Base-by-base conservation (phyloP, 1,139 yeast genomes). In the Scheffersomyces quercinus region DNA sequence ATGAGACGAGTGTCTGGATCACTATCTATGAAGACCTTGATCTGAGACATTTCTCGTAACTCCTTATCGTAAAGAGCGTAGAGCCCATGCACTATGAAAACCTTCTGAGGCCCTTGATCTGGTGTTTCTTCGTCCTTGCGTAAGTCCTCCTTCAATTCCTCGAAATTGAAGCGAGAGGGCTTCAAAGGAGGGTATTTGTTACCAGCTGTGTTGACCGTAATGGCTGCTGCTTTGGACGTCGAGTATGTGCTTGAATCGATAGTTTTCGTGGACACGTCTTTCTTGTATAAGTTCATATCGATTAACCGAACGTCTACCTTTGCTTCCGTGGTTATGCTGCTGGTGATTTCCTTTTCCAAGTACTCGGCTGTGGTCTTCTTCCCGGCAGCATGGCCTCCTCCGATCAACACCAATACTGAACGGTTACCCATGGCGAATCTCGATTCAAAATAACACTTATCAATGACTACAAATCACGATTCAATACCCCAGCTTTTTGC, bases 1-100 rank as follows among this genome's bases (percentile, higher is more conserved):
- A 88, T 84, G 37, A 91, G 67, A 46, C 97, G 69, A 4, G 88
- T 81, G 60, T 91, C 98, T 1, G 95, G 82, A 60, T 91, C 97
- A 51, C 91, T 79, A 53, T 88, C 95, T n/a, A 90, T 75, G 56
- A 85, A 91, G 2, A 90, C 82, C 55, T 82, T 85, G 54, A 90
- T 71, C 3, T 81, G 73, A 0, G 93, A 82, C 59, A 77, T 53
- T 4, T 71, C 70, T 35, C 88, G 67, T n/a, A 91, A 62, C 29
- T 70, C 72, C 39, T 68, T 67, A 58, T 88, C 85, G 57, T 82
- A 86, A 34, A 91, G 70, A 0, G 96, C 95, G 58, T 90, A 90
- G 30, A 86, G 69, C 0, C 98, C 97, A 59, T 85, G 85, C 2
- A 89, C 77, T 9, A 90, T 65, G 10, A 83, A 64, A 8, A 88